These are phyloP conservation scores for Beauveria australis DNA, from an alignment of 2,329 filamentous ascomycete species.

Conservation along the genomic window DNA sequence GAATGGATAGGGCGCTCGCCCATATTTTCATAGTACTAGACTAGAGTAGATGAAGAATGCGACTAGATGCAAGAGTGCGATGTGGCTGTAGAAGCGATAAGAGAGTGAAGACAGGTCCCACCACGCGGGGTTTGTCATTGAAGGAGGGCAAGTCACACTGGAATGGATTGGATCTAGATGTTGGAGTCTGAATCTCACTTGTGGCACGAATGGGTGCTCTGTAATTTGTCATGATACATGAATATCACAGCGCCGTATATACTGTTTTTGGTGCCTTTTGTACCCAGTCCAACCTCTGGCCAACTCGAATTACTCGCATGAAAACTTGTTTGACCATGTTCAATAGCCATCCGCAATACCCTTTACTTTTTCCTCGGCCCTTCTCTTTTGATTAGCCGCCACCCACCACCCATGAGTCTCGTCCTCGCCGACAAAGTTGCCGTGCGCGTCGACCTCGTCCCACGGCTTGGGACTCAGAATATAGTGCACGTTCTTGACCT, in stretches of 20 bases:
- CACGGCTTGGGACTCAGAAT: slow-evolving; percentile 56
- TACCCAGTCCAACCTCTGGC: not conserved
- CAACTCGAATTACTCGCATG: no score
- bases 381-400: slow-evolving; percentile 37
- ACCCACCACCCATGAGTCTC: slow-evolving; percentile 51
- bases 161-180: no score
- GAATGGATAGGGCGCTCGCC: not conserved
- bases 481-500: slow-evolving; percentile 54
- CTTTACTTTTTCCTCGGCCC: slow-evolving; percentile 28
- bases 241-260: no score
- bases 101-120: not conserved
- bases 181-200: no score
- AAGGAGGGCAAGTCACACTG: no score
- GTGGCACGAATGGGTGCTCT: no score
- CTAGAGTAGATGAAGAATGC: slow-evolving; percentile 1
- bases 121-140: no score
- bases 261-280: no score
- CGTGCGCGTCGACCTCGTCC: slow-evolving; percentile 40
- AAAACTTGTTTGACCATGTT: not conserved
- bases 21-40: not conserved
- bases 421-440: slow-evolving; percentile 35
- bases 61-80: no score
- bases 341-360: slow-evolving; percentile 27
- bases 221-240: no score
- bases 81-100: no score